A percentile compares a stretch with the other conserved stretches of the same genome.
These are phyloP conservation scores for Choiromyces venosus DNA, from an alignment of 495 filamentous ascomycete species.

Conservation along the genomic window DNA sequence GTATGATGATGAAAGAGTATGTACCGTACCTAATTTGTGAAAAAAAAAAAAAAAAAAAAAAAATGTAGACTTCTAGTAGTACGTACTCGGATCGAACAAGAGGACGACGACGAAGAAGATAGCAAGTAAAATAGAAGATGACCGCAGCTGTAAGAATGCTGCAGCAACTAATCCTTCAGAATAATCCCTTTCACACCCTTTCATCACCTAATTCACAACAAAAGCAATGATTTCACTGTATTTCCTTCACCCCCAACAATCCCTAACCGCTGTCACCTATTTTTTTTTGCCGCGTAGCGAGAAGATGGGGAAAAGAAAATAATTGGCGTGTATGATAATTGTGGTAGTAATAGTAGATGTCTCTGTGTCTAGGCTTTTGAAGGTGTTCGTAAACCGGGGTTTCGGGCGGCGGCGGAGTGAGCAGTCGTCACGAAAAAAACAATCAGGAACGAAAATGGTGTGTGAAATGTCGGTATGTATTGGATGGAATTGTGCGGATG, in stretches of 20 bases:
- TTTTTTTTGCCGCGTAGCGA: not conserved
- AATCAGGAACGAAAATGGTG: not conserved
- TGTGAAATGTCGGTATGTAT: not conserved
- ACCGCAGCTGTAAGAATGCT: not conserved
- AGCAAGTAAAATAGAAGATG: not conserved
- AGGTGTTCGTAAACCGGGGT: not conserved
- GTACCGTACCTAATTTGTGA: constrained; percentile 31
- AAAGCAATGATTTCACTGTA: not conserved
- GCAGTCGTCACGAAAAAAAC: not conserved
- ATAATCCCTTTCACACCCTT: not conserved
- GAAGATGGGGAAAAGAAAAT: not conserved
- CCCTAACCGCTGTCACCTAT: not conserved
- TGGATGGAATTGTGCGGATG: not conserved
- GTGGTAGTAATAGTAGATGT: not conserved
- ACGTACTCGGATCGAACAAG: not conserved
- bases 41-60: constrained; percentile 10
- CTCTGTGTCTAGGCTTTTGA: not conserved
- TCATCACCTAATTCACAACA: not conserved
- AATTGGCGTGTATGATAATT: not conserved
- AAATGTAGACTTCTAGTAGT: not conserved
- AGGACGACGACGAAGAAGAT: not conserved
- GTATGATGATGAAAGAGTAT: constrained; percentile 35
- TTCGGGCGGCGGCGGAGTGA: not conserved
- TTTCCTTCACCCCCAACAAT: not conserved
- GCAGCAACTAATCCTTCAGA: constrained; percentile 2